Conservation (phyloP, 805 yeast genomes). For the Monosporozyma siamensis region DNA sequence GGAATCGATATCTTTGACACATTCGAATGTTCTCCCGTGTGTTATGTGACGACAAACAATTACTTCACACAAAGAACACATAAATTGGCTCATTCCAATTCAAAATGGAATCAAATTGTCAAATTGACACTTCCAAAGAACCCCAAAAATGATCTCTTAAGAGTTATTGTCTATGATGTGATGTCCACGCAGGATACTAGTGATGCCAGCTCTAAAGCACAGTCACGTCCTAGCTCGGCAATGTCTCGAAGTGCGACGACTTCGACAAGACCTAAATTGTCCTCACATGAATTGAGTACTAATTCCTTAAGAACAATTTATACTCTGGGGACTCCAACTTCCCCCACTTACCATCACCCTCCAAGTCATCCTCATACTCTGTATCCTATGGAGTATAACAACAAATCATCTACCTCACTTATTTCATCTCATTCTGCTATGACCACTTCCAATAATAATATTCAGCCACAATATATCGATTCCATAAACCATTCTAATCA, state of each 20-base stretch:
- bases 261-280: background rate
- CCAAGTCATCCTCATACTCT: too few species aligned
- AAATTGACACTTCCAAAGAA: constrained; percentile 22
- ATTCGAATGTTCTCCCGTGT: constrained; percentile 25
- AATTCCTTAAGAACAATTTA: constrained; percentile 1
- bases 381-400: too few species aligned
- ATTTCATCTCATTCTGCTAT: too few species aligned
- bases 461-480: background rate
- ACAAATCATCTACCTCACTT: too few species aligned
- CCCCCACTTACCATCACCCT: background rate
- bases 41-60: constrained; percentile 23
- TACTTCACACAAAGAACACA: constrained; percentile 18
- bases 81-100: constrained; percentile 15
- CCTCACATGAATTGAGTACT: background rate
- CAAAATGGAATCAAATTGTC: constrained; percentile 22
- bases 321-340: background rate
- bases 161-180: constrained; percentile 25
- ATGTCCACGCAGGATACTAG: constrained; percentile 8
- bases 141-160: constrained; percentile 22
- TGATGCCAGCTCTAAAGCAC: background rate
- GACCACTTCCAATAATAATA: background rate
- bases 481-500: background rate
- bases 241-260: background rate
- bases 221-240: background rate
- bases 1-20: constrained; percentile 18